Conservation (phyloP, 2,329 filamentous ascomycete genomes). For the Orbilia quercus region DNA sequence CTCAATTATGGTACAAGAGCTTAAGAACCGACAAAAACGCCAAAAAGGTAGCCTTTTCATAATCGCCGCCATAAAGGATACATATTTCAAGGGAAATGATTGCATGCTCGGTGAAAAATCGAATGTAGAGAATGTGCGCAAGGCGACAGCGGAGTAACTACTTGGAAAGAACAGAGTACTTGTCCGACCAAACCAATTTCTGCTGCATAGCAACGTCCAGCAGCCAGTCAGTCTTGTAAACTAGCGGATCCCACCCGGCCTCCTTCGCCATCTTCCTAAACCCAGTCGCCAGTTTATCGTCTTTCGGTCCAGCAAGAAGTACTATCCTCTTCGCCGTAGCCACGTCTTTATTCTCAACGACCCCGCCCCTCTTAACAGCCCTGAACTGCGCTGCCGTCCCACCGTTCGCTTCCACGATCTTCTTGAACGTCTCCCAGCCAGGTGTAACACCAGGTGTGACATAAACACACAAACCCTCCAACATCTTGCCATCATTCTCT, state of each 20-base stretch:
- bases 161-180: no score
- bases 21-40: constrained; percentile 22
- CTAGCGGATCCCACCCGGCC: constrained; percentile 80
- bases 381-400: constrained; percentile 70
- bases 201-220: constrained; percentile 90
- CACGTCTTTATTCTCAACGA: constrained; percentile 48
- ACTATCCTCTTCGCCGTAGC: constrained; percentile 57
- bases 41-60: constrained; percentile 18
- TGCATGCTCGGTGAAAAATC: not conserved
- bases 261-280: constrained; percentile 83
- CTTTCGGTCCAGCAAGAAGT: constrained; percentile 76
- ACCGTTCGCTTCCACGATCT: constrained; percentile 88
- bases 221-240: constrained; percentile 90
- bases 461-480: constrained; percentile 82
- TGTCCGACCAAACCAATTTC: constrained; percentile 74
- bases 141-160: no score
- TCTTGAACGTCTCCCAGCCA: constrained; percentile 83
- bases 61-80: constrained; percentile 17
- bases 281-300: constrained; percentile 79
- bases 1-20: constrained; percentile 15
- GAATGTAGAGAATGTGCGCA: no score
- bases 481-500: constrained; percentile 78
- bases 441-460: constrained; percentile 83
- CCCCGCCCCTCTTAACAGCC: constrained; percentile 66
- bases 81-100: constrained; percentile 2